Evolutionary conservation across 2,329 filamentous ascomycete species (phyloP).

Genomic region (Colletotrichum neosansevieriae): DNA sequence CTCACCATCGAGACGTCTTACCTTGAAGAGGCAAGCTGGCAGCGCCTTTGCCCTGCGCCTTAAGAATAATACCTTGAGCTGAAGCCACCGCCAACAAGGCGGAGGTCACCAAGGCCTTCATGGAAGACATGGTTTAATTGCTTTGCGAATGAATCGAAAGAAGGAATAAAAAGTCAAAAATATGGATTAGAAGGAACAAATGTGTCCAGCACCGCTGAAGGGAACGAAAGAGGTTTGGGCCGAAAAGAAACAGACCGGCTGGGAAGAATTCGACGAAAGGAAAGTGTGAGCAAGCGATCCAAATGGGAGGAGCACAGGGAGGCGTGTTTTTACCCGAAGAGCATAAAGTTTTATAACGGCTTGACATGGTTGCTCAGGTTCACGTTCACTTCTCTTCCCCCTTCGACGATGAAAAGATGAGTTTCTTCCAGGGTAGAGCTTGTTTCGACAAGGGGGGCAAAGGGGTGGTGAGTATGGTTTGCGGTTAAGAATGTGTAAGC

Average conservation of each 20-base stretch:
- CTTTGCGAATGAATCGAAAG: constrained; percentile 40
- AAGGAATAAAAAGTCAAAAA: constrained; percentile 40
- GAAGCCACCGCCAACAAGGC: constrained; percentile 51
- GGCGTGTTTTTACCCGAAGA: constrained; percentile 15
- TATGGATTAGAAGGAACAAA: constrained; percentile 20
- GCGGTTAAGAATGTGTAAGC: constrained; percentile 20
- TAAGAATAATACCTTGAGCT: constrained; percentile 62
- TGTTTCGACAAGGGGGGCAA: constrained; percentile 31
- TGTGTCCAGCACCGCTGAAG: constrained; percentile 37
- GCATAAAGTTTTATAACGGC: constrained; percentile 32
- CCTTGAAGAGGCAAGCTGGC: constrained; percentile 62
- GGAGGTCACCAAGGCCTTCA: constrained; percentile 49
- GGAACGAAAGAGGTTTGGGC: constrained; percentile 15
- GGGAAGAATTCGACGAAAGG: constrained; percentile 23
- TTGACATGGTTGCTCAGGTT: constrained; percentile 21
- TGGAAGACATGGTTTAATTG: constrained; percentile 50
- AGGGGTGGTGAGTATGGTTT: constrained; percentile 11
- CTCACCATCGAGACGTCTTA: constrained; percentile 40
- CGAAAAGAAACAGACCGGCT: constrained; percentile 19
- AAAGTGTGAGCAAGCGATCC: constrained; percentile 27
- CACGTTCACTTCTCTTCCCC: neutral
- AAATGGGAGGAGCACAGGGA: constrained; percentile 27
- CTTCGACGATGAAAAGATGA: constrained; percentile 25
- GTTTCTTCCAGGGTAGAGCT: constrained; percentile 26
- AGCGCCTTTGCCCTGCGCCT: constrained; percentile 59